Evolutionary conservation across 495 filamentous ascomycete species (phyloP), one percentile per base, ranked within the genome.

Genomic region (Hyaloscypha bicolor): DNA sequence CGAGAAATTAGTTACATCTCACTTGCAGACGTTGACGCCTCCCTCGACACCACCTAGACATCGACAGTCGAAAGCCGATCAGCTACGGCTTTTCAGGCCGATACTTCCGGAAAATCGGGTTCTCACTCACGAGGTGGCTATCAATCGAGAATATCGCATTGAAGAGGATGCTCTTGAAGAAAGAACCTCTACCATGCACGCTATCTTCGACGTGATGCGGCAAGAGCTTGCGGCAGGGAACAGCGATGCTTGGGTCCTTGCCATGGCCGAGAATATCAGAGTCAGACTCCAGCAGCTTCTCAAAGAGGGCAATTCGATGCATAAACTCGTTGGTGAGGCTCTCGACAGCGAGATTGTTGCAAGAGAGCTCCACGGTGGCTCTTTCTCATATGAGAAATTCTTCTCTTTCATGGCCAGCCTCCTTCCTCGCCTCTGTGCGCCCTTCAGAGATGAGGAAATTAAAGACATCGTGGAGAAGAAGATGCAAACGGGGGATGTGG

Each of bases 321-420:
- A 98, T 72, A 88, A 85, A 2, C 82, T 94, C 33, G 93, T 99
- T 65, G 89, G 89, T 31, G 94, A 97, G 68, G 87, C 90, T 9
- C 85, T 98, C 21, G 96, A 98, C 70, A 88, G 88, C 3, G 87
- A 91, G 19, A 79, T 92, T 56, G 88, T 97, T 48, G 80, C 85
- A 45, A 86, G 84, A 48, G 93, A 97, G 72, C 93, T 93, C 69
- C 81, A 83, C 33, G 87, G 86, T 56, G 94, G 95, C 16, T 85
- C 87, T 56, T 99, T 98, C 75, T 97, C 96, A 0, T 97, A 97
- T 75, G 90, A 94, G 70, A 89, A 86, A 22, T 97, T 99, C 79
- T 98, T 98, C 79, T 82, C 87, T 3, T 94, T 94, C 68, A 96
- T 98, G 87, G 88, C 89, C 35, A 85, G 83, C 42, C 88, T 99